These are phyloP conservation scores for Salvia miltiorrhiza DNA, from an alignment of 257 asterid species.

Conservation along the genomic window DNA sequence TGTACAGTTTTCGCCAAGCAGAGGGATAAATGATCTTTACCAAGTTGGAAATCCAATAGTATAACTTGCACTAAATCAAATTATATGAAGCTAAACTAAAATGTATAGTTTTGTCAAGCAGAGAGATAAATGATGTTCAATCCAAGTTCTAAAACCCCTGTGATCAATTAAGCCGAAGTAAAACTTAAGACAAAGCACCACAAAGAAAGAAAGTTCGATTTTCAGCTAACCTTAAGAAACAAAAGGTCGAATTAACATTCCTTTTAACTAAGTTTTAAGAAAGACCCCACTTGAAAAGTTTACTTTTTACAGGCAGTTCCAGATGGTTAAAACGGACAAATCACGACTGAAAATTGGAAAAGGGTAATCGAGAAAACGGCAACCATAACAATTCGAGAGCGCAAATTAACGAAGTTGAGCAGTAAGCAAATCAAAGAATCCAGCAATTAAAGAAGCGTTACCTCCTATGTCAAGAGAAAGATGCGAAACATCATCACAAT, in stretches of 20 bases:
- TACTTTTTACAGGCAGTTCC: neutral
- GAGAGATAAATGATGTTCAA: neutral
- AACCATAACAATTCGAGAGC: neutral
- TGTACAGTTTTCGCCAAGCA: neutral
- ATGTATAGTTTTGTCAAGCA: neutral
- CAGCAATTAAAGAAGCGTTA: constrained; percentile 20
- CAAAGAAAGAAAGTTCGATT: neutral
- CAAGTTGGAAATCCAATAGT: neutral
- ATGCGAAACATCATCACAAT: constrained; percentile 50
- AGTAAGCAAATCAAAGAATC: neutral
- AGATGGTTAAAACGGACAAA: neutral
- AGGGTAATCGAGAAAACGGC: neutral
- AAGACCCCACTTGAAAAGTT: neutral
- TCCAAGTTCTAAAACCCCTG: neutral
- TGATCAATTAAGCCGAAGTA: constrained; percentile 12
- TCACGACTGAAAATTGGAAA: neutral
- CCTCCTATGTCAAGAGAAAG: constrained; percentile 93
- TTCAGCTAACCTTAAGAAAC: neutral
- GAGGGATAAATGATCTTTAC: neutral
- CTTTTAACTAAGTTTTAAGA: neutral
- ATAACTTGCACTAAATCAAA: constrained; percentile 1
- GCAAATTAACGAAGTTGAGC: neutral
- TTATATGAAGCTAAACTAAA: neutral
- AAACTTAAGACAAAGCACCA: neutral
- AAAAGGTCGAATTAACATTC: neutral